Evolutionary conservation across 179 eudicot species (phyloP).

Genomic region (Silene noctiflora): DNA sequence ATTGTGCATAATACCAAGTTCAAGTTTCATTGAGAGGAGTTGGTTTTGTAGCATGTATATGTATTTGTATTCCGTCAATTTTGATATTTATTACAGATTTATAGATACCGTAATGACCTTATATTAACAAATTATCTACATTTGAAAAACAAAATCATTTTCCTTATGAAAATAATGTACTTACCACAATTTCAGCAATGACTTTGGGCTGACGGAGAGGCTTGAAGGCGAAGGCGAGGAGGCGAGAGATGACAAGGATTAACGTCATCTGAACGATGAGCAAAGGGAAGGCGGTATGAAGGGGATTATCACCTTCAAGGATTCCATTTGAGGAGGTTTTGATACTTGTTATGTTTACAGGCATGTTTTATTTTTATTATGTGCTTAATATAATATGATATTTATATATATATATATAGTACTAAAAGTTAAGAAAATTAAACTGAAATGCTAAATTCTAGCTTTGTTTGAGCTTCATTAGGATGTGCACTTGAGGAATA

Average conservation of each 20-base stretch:
- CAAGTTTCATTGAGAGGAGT: too few species aligned
- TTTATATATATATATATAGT: too few species aligned
- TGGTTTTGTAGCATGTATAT: too few species aligned
- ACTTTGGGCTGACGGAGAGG: conserved; percentile 92
- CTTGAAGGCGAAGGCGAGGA: conserved; percentile 59
- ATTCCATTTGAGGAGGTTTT: conserved; percentile 57
- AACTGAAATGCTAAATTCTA: background rate
- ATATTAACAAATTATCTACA: too few species aligned
- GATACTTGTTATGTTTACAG: conserved; percentile 48
- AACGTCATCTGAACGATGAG: conserved; percentile 62
- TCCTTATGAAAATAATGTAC: conserved; percentile 1
- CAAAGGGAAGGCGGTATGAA: conserved; percentile 60
- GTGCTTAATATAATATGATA: background rate
- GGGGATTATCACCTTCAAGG: conserved; percentile 65
- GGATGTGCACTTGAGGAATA: background rate
- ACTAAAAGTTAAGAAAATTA: too few species aligned
- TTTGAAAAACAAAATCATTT: background rate
- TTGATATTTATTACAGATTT: too few species aligned
- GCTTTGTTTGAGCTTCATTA: background rate
- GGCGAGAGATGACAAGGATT: conserved; percentile 51
- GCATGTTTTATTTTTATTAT: conserved; percentile 5
- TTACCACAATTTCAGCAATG: conserved; percentile 70
- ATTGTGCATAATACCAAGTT: too few species aligned
- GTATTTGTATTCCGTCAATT: too few species aligned
- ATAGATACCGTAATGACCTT: too few species aligned